Evolutionary conservation across 768 basidiomycete genomes (phyloP).

Genomic region (Suillus fuscotomentosus): DNA sequence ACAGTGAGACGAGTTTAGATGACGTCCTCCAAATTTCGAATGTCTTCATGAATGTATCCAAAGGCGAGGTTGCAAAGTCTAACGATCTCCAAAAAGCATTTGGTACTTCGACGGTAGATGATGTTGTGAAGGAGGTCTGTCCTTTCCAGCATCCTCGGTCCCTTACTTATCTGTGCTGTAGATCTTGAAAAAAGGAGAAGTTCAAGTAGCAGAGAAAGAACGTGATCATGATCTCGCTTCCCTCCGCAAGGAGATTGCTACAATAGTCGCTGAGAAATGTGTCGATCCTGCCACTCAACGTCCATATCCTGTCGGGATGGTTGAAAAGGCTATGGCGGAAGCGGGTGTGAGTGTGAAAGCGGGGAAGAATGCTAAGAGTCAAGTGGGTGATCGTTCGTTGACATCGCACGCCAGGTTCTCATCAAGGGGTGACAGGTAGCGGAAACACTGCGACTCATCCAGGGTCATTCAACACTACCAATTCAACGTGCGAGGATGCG

Average conservation of each 20-base stretch:
- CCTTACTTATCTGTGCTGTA: conserved; percentile 26
- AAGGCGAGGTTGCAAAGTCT: conserved; percentile 88
- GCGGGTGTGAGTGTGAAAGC: conserved; percentile 89
- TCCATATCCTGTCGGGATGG: conserved; percentile 92
- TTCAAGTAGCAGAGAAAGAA: conserved; percentile 97
- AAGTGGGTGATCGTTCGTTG: conserved; percentile 46
- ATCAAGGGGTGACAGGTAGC: conserved; percentile 57
- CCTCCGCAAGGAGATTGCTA: conserved; percentile 87
- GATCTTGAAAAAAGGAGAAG: conserved; percentile 95
- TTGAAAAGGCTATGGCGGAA: conserved; percentile 97
- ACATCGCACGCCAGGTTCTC: neutral
- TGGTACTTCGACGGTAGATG: conserved; percentile 65
- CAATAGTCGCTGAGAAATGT: conserved; percentile 91
- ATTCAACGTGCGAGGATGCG: conserved; percentile 95
- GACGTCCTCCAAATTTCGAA: conserved; percentile 97
- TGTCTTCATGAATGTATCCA: conserved; percentile 95
- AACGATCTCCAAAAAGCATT: conserved; percentile 93
- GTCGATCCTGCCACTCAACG: conserved; percentile 89
- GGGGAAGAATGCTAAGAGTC: conserved; percentile 91
- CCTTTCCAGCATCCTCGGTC: neutral
- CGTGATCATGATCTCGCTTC: conserved; percentile 86
- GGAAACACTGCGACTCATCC: conserved; percentile 82
- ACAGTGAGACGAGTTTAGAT: conserved; percentile 87
- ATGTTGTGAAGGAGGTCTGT: conserved; percentile 79
- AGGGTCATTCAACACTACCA: conserved; percentile 80